Base-by-base conservation (phyloP, 176 grass and related monocot species). In the Neostapfia colusana region DNA sequence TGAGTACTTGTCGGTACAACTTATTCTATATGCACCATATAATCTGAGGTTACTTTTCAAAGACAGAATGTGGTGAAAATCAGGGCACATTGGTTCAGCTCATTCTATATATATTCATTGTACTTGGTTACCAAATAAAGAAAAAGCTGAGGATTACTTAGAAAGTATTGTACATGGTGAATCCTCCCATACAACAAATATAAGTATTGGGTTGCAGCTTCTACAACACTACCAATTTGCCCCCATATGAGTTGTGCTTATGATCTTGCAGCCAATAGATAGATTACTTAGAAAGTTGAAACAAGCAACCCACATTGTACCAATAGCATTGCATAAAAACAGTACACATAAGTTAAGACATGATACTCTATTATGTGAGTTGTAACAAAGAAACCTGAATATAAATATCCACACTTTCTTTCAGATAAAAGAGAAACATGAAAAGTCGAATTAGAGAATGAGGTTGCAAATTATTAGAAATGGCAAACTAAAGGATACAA, bases 401-500 rank as follows among this genome's bases (percentile, higher is more conserved):
- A 24, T 54, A 83, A 53, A 8, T 16, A 51, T 41, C 14, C 54
- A 24, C 7, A 7, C 20, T 72, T 71, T 31, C 31, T 31, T 31
- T 64, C 36, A 71, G 8, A 6, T 13, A 78, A 53, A 63, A 43
- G 45, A 63, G 26, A 45, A 16, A 44, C 48, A 46, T 46, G 39
- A 15, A 36, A 17, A 46, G 0, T 73, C 78, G 9, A 79, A 79
- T 58, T 14, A 55, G 45, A 71, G 36, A 77, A 66, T 44, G 54
- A 44, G 62, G 35, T 74, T 15, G 50, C 27, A 83, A 67, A 43
- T 51, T 5, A 46, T 58, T 36, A 48, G 63, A 14, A 82, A 65
- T 8, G 7, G n/a, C n/a, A n/a, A n/a, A n/a, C n/a, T n/a, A n/a
- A n/a, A n/a, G n/a, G n/a, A n/a, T n/a, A n/a, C n/a, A n/a, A n/a